Evolutionary conservation across 108 stramenopile genomes (phyloP), one percentile per base, ranked within the genome.

Genomic region (Craspedostauros australis): DNA sequence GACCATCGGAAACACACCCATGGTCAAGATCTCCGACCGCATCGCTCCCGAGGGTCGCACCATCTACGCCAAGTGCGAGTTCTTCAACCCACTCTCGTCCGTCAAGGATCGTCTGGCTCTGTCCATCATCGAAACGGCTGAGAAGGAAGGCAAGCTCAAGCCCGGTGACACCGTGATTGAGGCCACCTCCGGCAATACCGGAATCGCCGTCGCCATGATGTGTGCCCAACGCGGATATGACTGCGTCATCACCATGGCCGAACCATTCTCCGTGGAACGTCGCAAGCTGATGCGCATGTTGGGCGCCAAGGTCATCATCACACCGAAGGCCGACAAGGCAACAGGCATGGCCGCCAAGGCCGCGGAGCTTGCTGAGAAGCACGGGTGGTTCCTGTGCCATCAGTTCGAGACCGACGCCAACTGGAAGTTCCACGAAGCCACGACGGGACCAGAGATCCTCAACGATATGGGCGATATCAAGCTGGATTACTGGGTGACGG

Each of bases 171-270:
- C 93, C 0, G 90, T 96, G 23, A 68, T 98, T 11, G 97, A 96
- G 62, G 92, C 94, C 21, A 94, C 93, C 1, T 82, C 79, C 22
- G 97, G 97, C n/a, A 96, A 95, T 56, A 96, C 95, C 8, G 97
- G 97, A 27, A 94, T 96, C 39, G 84, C 85, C 20, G 48, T 88
- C 22, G 75, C 67, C 46, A 59, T 72, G 41, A 59, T 73, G 51
- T 50, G 47, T 30, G 46, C 63, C 6, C 46, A 66, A 28, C 29
- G 88, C 71, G 46, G 80, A 57, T 61, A 68, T 70, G n/a, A 64
- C 5, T 93, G 77, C 62, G 73, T 82, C 24, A 75, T 77, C 47
- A 69, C 65, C 62, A 90, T 88, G 86, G 64, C 78, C 37, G 77
- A 83, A 47, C 60, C 75, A 3, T 80, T 80, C 45, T 77, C 75